Conservation (phyloP, 257 asterid species). For the Coffea canephora region DNA sequence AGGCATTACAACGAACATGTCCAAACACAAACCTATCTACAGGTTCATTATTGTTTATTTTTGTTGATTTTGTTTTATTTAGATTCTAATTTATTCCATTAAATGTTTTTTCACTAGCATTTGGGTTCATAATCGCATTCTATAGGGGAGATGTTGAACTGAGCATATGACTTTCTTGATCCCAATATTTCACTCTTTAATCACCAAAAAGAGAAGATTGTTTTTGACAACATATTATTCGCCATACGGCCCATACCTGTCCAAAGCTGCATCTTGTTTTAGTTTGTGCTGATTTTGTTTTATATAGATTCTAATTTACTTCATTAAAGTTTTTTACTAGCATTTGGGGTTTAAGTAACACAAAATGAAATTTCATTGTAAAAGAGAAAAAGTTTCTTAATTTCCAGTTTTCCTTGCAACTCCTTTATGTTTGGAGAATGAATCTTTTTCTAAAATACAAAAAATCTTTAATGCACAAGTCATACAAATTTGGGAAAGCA, state of each 20-base stretch:
- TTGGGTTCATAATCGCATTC: background rate
- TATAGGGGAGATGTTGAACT: background rate
- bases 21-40: background rate
- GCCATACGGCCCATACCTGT: background rate
- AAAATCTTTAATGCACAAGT: background rate
- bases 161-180: background rate
- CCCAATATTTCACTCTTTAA: background rate
- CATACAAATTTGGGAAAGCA: background rate
- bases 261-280: background rate
- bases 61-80: background rate
- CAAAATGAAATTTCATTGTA: background rate
- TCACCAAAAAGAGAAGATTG: background rate
- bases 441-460: no score
- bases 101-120: background rate
- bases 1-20: no score
- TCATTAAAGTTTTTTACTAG: background rate
- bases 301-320: background rate
- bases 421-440: background rate
- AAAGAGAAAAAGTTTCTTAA: no score
- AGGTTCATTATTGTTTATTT: background rate
- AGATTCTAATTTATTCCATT: background rate
- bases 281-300: background rate
- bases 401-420: background rate
- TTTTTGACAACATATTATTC: background rate
- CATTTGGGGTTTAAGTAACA: background rate